phyloP scores from a whole-genome alignment of 2,329 filamentous ascomycete genomes.

The Paecilomyces niveus region DNA sequence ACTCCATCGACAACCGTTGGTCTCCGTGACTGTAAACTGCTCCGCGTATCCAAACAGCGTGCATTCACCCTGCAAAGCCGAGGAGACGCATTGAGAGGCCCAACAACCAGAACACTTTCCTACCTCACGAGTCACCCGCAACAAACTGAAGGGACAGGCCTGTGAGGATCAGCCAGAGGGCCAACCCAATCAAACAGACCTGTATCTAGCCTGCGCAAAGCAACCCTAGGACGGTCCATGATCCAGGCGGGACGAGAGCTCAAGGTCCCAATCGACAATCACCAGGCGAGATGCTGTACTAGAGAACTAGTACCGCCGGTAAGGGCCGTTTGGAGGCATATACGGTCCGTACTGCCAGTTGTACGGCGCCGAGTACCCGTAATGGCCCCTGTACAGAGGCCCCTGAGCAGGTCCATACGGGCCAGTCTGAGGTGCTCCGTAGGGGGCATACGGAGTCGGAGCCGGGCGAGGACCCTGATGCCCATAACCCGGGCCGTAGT shows the following conservation, averaged over 20 bases:
- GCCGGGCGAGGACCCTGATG: neutral
- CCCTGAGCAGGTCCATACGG: neutral
- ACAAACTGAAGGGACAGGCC: neutral
- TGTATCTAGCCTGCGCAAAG: neutral
- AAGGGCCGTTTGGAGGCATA: conserved; percentile 1
- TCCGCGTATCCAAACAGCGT: neutral
- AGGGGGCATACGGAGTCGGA: neutral
- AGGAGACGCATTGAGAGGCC: neutral
- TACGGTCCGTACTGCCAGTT: conserved; percentile 1
- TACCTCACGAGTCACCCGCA: neutral
- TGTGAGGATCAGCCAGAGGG: neutral
- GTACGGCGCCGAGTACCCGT: neutral
- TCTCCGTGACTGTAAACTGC: neutral
- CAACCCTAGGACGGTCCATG: neutral
- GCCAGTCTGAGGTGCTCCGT: neutral
- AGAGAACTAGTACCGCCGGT: neutral
- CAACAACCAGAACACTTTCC: neutral
- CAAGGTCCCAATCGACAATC: neutral
- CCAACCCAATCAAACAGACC: neutral
- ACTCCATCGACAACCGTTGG: conserved; percentile 1
- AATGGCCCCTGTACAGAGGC: neutral
- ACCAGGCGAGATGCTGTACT: neutral
- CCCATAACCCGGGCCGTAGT: neutral
- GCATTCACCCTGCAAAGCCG: neutral
- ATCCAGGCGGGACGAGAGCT: neutral